A percentile compares a stretch with the other conserved stretches of the same genome.
Evolutionary conservation across 768 basidiomycete genomes (phyloP).

Genomic region (Tricholoma saponaceum): DNA sequence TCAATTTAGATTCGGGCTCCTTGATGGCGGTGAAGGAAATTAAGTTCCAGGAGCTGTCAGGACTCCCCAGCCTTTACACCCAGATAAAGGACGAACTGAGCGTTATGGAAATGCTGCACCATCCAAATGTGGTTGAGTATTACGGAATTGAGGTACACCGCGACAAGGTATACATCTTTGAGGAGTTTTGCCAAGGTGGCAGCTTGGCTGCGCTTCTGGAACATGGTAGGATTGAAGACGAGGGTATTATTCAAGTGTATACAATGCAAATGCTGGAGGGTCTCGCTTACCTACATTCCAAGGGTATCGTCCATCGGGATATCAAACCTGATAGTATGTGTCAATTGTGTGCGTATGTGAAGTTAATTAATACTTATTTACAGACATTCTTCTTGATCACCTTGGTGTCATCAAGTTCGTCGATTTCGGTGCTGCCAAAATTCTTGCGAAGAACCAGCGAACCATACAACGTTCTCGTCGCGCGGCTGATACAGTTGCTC

Average conservation of each 20-base stretch:
- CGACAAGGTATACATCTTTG: constrained; percentile 98
- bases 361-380: constrained; percentile 5
- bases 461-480: constrained; percentile 75
- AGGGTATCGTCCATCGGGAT: constrained; percentile 92
- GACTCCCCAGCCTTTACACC: constrained; percentile 81
- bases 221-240: constrained; percentile 94
- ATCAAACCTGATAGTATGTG: constrained; percentile 97
- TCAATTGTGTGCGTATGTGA: not conserved
- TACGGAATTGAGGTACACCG: constrained; percentile 99
- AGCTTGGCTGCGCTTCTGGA: constrained; percentile 86
- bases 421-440: constrained; percentile 97
- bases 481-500: constrained; percentile 34
- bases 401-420: constrained; percentile 93
- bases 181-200: constrained; percentile 97
- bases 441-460: constrained; percentile 85
- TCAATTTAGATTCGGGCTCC: constrained; percentile 92
- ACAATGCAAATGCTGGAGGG: constrained; percentile 97
- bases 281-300: constrained; percentile 87
- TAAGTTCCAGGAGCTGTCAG: constrained; percentile 90
- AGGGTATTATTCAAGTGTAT: constrained; percentile 92
- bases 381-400: constrained; percentile 91
- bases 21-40: constrained; percentile 99
- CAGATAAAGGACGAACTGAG: constrained; percentile 95
- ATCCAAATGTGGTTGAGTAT: constrained; percentile 97
- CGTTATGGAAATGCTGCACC: constrained; percentile 97